Conservation (phyloP, 371 early-diverging fungal species). For the Conidiobolus incongruus region DNA sequence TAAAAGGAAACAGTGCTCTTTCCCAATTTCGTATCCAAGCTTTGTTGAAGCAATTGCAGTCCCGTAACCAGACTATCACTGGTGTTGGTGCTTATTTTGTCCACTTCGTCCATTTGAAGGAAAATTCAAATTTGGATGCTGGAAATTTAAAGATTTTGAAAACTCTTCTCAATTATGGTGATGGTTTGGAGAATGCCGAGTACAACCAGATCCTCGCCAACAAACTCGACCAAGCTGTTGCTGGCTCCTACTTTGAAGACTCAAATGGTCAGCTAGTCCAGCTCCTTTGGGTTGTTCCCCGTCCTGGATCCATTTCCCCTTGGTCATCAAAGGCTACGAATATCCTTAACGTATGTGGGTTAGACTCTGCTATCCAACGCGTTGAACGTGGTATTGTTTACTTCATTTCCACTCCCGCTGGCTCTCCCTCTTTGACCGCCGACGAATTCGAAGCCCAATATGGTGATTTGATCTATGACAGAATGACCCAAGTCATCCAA, state of each 20-base stretch:
- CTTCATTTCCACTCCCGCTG: slow-evolving; percentile 11
- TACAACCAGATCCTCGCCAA: neutral
- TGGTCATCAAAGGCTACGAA: slow-evolving; percentile 98
- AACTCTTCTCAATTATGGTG: slow-evolving; percentile 18
- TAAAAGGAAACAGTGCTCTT: slow-evolving; percentile 50
- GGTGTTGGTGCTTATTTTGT: slow-evolving; percentile 33
- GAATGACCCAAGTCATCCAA: slow-evolving; percentile 75
- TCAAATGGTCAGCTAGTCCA: slow-evolving; percentile 10
- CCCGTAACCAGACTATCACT: slow-evolving; percentile 17
- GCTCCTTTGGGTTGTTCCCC: slow-evolving; percentile 48
- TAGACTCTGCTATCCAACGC: slow-evolving; percentile 36
- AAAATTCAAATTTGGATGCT: slow-evolving; percentile 9
- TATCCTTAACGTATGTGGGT: slow-evolving; percentile 71
- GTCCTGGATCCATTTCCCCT: slow-evolving; percentile 90
- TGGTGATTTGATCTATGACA: slow-evolving; percentile 48
- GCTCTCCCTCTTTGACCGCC: slow-evolving; percentile 8
- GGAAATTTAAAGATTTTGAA: slow-evolving; percentile 17
- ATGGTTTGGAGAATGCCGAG: slow-evolving; percentile 6
- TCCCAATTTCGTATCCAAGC: slow-evolving; percentile 38
- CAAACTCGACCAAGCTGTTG: neutral
- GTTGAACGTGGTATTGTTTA: slow-evolving; percentile 76
- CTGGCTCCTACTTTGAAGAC: neutral
- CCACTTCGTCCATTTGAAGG: slow-evolving; percentile 40
- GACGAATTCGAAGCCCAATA: slow-evolving; percentile 10
- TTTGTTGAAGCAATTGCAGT: slow-evolving; percentile 25